These are phyloP conservation scores for Tricholoma bakamatsutake DNA, from an alignment of 768 basidiomycete genomes.

Conservation along the genomic window DNA sequence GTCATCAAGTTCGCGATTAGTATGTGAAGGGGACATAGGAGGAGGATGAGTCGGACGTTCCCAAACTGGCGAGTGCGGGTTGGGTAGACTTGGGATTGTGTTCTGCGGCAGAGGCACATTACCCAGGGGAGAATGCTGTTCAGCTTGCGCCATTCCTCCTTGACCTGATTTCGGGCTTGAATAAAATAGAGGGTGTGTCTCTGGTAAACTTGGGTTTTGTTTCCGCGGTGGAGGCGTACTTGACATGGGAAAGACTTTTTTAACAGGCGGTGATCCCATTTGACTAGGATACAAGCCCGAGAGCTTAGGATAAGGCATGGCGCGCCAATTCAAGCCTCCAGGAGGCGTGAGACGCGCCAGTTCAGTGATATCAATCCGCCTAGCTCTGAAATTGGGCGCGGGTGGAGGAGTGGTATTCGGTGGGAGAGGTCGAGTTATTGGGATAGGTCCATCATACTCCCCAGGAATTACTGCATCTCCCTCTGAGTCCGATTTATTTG, in stretches of 20 bases:
- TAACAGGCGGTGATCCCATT: not conserved
- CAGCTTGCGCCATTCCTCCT: not conserved
- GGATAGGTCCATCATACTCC: slow-evolving; percentile 1
- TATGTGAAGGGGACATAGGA: not conserved
- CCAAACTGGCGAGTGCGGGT: not conserved
- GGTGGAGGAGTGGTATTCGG: slow-evolving; percentile 20
- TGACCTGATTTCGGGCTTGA: not conserved
- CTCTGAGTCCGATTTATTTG: slow-evolving; percentile 7
- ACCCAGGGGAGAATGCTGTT: not conserved
- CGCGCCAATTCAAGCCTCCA: not conserved
- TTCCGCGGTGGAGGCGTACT: not conserved
- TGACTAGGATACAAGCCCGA: not conserved
- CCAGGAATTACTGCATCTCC: not conserved
- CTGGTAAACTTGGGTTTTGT: not conserved
- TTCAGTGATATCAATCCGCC: not conserved
- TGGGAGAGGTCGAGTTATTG: slow-evolving; percentile 10
- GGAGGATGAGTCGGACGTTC: not conserved
- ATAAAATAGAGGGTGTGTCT: not conserved
- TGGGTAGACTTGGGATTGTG: not conserved
- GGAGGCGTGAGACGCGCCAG: not conserved
- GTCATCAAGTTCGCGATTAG: not conserved
- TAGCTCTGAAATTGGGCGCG: slow-evolving; percentile 10
- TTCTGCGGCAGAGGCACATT: not conserved
- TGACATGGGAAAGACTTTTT: not conserved
- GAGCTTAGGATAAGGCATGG: not conserved